phyloP scores from a whole-genome alignment of 2,329 filamentous ascomycete species.

The Davidsoniella virescens region DNA sequence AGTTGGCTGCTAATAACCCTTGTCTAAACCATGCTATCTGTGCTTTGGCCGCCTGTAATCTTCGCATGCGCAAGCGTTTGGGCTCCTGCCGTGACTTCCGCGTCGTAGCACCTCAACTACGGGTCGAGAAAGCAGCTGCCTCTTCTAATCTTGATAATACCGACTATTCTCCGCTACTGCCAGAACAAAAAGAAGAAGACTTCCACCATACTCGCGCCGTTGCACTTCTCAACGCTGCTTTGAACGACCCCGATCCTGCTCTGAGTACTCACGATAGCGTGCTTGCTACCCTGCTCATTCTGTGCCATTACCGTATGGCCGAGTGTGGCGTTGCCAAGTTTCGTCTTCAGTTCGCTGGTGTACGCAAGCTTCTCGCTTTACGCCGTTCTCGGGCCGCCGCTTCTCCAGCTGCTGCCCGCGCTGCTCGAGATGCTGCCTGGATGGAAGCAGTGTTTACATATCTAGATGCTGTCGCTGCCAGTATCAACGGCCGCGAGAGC shows the following conservation, averaged over 20 bases:
- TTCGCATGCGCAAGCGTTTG: constrained; percentile 66
- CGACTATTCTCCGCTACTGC: constrained; percentile 18
- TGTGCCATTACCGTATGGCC: constrained; percentile 86
- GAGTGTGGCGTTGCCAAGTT: constrained; percentile 89
- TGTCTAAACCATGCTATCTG: constrained; percentile 88
- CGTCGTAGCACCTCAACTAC: constrained; percentile 31
- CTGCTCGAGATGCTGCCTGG: constrained; percentile 61
- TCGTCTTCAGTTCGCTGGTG: constrained; percentile 80
- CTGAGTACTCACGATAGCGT: constrained; percentile 58
- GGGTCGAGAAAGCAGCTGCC: constrained; percentile 26
- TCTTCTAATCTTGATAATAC: too few relatives aligned
- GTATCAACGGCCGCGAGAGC: constrained; percentile 79
- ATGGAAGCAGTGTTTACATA: constrained; percentile 88
- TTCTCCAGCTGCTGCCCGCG: constrained; percentile 27
- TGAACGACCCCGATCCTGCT: constrained; percentile 59
- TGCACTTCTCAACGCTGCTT: constrained; percentile 64
- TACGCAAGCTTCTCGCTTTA: constrained; percentile 75
- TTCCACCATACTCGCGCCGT: constrained; percentile 72
- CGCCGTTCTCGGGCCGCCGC: constrained; percentile 39
- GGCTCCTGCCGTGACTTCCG: constrained; percentile 41
- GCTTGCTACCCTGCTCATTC: constrained; percentile 68
- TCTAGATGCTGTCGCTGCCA: constrained; percentile 84
- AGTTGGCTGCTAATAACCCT: constrained; percentile 58
- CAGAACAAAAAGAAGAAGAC: constrained; percentile 46
- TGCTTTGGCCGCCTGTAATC: constrained; percentile 73